Evolutionary conservation across 257 asterid species (phyloP), one percentile per base, ranked within the genome.

Genomic region (Ophiorrhiza pumila): DNA sequence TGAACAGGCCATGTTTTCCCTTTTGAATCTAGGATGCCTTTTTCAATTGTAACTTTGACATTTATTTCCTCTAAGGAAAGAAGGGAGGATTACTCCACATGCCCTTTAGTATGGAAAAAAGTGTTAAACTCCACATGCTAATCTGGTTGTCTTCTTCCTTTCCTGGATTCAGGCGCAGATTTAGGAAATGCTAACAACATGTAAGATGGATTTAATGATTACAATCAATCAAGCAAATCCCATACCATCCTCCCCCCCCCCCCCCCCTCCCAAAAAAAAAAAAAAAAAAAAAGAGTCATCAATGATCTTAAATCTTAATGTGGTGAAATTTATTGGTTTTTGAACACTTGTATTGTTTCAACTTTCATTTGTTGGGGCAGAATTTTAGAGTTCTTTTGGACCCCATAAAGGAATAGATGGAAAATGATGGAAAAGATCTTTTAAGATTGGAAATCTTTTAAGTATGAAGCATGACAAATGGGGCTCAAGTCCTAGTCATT

Each of bases 121-220:
- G n/a, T n/a, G n/a, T n/a, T 60, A 2, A n/a, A 35, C 60, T 71
- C 46, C 75, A 57, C 67, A 56, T 71, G 75, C 23, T 57, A 11
- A 57, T 15, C 57, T 71, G 14, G 66, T 23, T 71, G 74, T 20
- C 46, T 66, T 23, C 47, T n/a, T n/a, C n/a, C n/a, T n/a, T n/a
- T 69, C 73, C 22, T 35, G 49, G 50, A 52, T 69, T 56, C 27
- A 23, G 67, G 57, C 57, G 57, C 22, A 57, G 57, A 71, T 71
- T 56, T 41, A 27, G 75, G 57, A 61, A 61, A 61, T 34, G 45
- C 27, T 34, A 0, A 35, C n/a, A 6, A 5, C 34, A 61, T n/a
- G 7, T 17, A 7, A 61, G 39, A 61, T 61, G 45, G 45, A 61
- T 23, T 18, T 20, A 61, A 34, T 61, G 3, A 34, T 34, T 41